A percentile compares a stretch with the other conserved stretches of the same genome.
These are phyloP conservation scores for Acrocalymma vagum DNA, from an alignment of 2,329 filamentous ascomycete genomes.

Conservation along the genomic window DNA sequence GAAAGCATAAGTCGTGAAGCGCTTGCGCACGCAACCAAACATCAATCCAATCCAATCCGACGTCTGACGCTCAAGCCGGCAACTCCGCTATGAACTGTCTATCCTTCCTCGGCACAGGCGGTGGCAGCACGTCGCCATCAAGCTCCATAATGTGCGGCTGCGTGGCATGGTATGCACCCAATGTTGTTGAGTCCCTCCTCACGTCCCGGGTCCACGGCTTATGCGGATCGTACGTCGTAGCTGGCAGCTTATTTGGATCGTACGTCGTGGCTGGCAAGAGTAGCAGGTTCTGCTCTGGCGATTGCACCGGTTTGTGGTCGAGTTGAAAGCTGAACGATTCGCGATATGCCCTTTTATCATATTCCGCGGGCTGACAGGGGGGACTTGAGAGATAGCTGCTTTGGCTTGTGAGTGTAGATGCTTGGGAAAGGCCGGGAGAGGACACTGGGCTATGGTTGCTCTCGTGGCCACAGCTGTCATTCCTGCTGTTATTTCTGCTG, in stretches of 20 bases:
- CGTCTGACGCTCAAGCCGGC: background rate
- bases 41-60: too few species aligned
- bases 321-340: constrained; percentile 20
- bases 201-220: constrained; percentile 9
- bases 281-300: constrained; percentile 21
- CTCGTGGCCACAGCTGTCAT: constrained; percentile 8
- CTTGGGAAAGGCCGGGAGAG: constrained; percentile 28
- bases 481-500: background rate
- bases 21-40: too few species aligned
- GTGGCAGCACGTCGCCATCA: too few species aligned
- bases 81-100: too few species aligned
- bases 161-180: constrained; percentile 19
- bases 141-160: constrained; percentile 14
- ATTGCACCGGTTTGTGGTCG: constrained; percentile 16
- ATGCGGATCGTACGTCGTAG: constrained; percentile 21
- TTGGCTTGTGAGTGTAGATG: constrained; percentile 21
- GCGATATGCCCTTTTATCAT: background rate
- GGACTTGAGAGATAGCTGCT: constrained; percentile 16
- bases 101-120: constrained; percentile 23
- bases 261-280: constrained; percentile 34
- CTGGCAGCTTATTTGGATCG: constrained; percentile 15
- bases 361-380: constrained; percentile 9
- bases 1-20: too few species aligned
- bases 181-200: constrained; percentile 38
- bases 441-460: constrained; percentile 30